phyloP scores from a whole-genome alignment of 257 asterid species.

The Salvia miltiorrhiza region DNA sequence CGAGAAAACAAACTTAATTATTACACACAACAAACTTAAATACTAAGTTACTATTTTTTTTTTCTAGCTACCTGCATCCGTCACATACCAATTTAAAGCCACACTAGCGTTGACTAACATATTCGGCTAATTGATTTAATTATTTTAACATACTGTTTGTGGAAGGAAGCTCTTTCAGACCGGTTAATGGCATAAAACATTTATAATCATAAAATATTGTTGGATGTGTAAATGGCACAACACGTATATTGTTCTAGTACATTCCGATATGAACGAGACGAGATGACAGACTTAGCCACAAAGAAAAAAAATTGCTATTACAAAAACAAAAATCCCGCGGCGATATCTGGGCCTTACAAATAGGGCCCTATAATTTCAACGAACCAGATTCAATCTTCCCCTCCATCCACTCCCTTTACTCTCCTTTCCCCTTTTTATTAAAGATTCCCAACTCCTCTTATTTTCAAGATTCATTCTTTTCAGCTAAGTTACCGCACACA shows the following conservation, averaged over 20 bases:
- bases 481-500: background rate
- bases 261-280: slow-evolving; percentile 20
- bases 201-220: background rate
- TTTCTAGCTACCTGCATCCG: no score
- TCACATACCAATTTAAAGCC: background rate
- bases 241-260: slow-evolving; percentile 32
- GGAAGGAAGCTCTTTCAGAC: background rate
- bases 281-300: slow-evolving; percentile 29
- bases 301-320: slow-evolving; percentile 11
- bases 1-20: no score
- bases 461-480: slow-evolving; percentile 26
- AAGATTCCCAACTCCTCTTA: background rate
- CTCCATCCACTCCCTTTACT: slow-evolving; percentile 3
- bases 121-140: background rate
- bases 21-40: no score
- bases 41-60: no score
- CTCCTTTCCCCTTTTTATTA: background rate
- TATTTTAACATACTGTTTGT: background rate
- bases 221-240: background rate
- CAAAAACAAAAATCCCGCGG: background rate
- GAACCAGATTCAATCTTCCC: slow-evolving; percentile 26
- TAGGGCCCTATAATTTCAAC: slow-evolving; percentile 13
- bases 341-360: slow-evolving; percentile 22
- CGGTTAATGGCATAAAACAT: background rate
- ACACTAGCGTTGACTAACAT: background rate